phyloP scores from a whole-genome alignment of 768 basidiomycete genomes.

The Piloderma croceum region DNA sequence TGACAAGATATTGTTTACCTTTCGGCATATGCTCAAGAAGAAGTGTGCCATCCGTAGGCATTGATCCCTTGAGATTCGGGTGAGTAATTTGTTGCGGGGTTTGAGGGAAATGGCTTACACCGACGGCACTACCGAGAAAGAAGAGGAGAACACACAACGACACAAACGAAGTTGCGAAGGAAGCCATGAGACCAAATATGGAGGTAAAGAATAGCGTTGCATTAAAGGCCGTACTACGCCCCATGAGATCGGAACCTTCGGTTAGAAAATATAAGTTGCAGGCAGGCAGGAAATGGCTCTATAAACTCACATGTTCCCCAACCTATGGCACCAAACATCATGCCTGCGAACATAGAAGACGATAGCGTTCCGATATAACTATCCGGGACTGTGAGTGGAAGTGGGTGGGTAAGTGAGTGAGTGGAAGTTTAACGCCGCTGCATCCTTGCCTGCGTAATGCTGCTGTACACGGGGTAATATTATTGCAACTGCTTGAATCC shows the following conservation, averaged over 20 bases:
- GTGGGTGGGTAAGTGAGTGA: too few relatives aligned
- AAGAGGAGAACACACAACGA: conserved; percentile 76
- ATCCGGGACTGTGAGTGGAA: conserved; percentile 58
- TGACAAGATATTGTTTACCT: conserved; percentile 88
- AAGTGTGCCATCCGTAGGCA: conserved; percentile 95
- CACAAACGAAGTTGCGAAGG: conserved; percentile 63
- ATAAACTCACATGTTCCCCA: conserved; percentile 78
- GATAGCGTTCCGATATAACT: conserved; percentile 76
- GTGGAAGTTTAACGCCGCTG: too few relatives aligned
- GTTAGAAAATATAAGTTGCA: not conserved
- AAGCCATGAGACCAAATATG: conserved; percentile 78
- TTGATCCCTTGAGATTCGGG: conserved; percentile 58
- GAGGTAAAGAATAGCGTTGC: conserved; percentile 87
- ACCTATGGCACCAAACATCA: conserved; percentile 91
- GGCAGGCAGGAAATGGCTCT: not conserved
- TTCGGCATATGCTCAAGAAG: conserved; percentile 90
- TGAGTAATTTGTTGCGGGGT: conserved; percentile 1
- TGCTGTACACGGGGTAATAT: conserved; percentile 95
- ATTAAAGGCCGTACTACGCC: conserved; percentile 88
- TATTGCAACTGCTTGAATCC: conserved; percentile 87
- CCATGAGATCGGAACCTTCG: conserved; percentile 78
- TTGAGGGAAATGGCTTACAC: conserved; percentile 48
- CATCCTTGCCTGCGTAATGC: conserved; percentile 73
- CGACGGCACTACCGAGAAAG: conserved; percentile 87
- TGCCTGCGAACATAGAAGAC: conserved; percentile 89